Evolutionary conservation across 768 basidiomycete species (phyloP).

Genomic region (Rhizopogon vinicolor): DNA sequence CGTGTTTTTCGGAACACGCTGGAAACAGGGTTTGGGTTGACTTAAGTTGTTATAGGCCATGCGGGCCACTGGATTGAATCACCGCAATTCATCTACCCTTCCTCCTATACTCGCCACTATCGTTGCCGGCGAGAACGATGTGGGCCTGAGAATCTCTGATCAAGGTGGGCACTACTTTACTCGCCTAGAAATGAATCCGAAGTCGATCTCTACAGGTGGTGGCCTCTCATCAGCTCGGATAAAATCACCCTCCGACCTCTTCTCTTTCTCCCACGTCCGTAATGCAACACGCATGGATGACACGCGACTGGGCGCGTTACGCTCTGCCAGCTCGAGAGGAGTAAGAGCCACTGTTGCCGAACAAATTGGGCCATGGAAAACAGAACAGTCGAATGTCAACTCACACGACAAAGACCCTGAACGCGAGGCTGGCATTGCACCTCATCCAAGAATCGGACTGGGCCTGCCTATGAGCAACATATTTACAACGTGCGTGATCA

Average conservation of each 20-base stretch:
- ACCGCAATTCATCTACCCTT: conserved; percentile 35
- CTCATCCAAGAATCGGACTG: conserved; percentile 69
- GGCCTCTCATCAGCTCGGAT: conserved; percentile 57
- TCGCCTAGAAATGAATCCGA: conserved; percentile 6
- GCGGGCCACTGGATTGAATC: conserved; percentile 56
- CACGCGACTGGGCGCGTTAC: conserved; percentile 63
- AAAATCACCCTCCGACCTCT: conserved; percentile 67
- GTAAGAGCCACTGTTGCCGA: conserved; percentile 78
- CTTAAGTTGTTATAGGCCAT: conserved; percentile 49
- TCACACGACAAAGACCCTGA: conserved; percentile 32
- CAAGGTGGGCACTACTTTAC: conserved; percentile 50
- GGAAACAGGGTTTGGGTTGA: background rate
- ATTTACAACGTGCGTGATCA: conserved; percentile 62
- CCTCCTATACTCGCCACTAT: conserved; percentile 77
- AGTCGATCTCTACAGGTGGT: conserved; percentile 46
- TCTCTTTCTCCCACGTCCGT: conserved; percentile 85
- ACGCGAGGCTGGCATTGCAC: conserved; percentile 39
- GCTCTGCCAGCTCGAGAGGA: conserved; percentile 57
- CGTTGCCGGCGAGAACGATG: conserved; percentile 65
- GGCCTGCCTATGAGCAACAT: conserved; percentile 90
- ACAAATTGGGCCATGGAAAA: conserved; percentile 52
- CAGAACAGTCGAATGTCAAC: conserved; percentile 17
- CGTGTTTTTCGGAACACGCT: conserved; percentile 18
- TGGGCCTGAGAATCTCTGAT: conserved; percentile 86
- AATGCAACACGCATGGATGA: conserved; percentile 67